A percentile compares a stretch with the other conserved stretches of the same genome.
Conservation (phyloP, 305 asterid species). For the Caryopteris hybrid region DNA sequence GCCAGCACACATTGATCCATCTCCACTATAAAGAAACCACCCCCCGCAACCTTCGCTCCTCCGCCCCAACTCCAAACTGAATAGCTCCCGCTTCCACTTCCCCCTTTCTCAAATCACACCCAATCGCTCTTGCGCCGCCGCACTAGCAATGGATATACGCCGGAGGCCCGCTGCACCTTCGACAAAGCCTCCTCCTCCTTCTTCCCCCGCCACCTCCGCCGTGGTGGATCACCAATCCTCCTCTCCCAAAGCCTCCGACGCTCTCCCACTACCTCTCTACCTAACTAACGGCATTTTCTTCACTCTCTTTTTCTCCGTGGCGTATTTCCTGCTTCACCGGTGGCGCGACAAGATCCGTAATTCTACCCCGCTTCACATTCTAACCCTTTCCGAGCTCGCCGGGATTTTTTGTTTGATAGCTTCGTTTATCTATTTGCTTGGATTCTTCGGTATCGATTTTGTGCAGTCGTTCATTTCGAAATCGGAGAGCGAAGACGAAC, state of each 20-base stretch:
- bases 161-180: conserved; percentile 51
- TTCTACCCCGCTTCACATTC: conserved; percentile 78
- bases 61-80: conserved; percentile 11
- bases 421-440: conserved; percentile 75
- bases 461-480: conserved; percentile 63
- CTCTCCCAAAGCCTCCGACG: conserved; percentile 83
- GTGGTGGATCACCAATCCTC: conserved; percentile 18
- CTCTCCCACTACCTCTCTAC: conserved; percentile 81
- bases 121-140: conserved; percentile 12
- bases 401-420: conserved; percentile 66
- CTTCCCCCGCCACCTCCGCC: conserved; percentile 12
- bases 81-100: neutral
- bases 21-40: conserved; percentile 26
- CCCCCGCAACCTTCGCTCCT: conserved; percentile 22
- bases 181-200: conserved; percentile 2
- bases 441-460: conserved; percentile 85
- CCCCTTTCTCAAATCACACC: neutral
- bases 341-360: conserved; percentile 94
- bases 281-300: conserved; percentile 86
- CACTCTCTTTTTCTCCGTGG: conserved; percentile 79
- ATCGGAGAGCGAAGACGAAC: conserved; percentile 47
- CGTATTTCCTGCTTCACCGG: conserved; percentile 78
- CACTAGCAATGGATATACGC: conserved; percentile 56
- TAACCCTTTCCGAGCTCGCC: conserved; percentile 77
- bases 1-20: conserved; percentile 15